A percentile compares a stretch with the other conserved stretches of the same genome.
Evolutionary conservation across 345 rosid species (phyloP).

Genomic region (Salix udensis): DNA sequence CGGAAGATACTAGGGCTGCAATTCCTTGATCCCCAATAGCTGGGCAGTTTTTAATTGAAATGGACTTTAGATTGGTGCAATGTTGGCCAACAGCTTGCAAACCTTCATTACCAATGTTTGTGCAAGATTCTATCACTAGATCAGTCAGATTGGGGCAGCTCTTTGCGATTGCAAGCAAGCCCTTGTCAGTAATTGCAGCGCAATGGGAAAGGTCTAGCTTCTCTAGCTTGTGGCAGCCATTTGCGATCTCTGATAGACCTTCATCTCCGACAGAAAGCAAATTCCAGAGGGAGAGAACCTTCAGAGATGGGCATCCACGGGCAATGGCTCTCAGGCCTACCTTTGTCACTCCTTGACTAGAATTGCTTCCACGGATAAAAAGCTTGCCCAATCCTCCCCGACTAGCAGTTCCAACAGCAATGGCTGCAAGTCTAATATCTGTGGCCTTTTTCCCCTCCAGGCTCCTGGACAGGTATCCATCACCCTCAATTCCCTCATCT

Average conservation of each 20-base stretch:
- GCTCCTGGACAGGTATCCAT: conserved; percentile 69
- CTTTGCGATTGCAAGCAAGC: conserved; percentile 60
- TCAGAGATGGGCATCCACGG: conserved; percentile 70
- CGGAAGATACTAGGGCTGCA: conserved; percentile 48
- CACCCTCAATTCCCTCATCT: conserved; percentile 40
- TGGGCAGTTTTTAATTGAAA: conserved; percentile 70
- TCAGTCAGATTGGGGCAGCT: conserved; percentile 70
- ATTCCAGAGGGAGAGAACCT: conserved; percentile 70
- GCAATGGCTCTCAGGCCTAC: conserved; percentile 70
- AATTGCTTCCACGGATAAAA: conserved; percentile 47
- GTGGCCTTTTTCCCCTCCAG: conserved; percentile 91
- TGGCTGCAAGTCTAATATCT: conserved; percentile 77
- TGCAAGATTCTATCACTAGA: conserved; percentile 68
- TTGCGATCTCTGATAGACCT: conserved; percentile 69
- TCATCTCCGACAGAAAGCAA: conserved; percentile 59
- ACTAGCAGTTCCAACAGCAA: conserved; percentile 78
- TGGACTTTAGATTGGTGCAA: conserved; percentile 65
- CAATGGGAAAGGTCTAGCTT: conserved; percentile 78
- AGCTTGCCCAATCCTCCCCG: conserved; percentile 88
- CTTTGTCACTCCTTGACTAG: conserved; percentile 51
- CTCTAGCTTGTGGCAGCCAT: conserved; percentile 65
- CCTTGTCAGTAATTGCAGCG: conserved; percentile 54
- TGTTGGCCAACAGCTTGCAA: conserved; percentile 56
- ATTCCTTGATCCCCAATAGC: conserved; percentile 89
- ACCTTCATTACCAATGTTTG: conserved; percentile 71